Evolutionary conservation across 352 stramenopile genomes (phyloP).

Genomic region (Phytophthora litchii): DNA sequence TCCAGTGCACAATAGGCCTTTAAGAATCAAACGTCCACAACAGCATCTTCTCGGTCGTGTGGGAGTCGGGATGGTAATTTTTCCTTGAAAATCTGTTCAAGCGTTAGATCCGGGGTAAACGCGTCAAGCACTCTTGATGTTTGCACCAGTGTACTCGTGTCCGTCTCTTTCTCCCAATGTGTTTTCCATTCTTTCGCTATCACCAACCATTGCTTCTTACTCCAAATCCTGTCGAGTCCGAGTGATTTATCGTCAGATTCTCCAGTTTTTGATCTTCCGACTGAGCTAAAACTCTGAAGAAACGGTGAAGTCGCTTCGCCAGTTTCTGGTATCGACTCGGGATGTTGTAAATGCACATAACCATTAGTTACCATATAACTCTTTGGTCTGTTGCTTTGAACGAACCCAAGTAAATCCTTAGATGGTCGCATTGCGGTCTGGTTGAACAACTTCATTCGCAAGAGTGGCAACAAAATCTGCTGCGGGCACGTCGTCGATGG

Average conservation of each 20-base stretch:
- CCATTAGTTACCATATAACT: not conserved
- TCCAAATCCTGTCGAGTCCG: constrained; percentile 40
- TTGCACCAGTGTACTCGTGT: constrained; percentile 38
- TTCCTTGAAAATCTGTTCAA: constrained; percentile 80
- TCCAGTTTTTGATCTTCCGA: constrained; percentile 13
- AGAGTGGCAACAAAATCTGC: constrained; percentile 46
- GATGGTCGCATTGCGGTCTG: constrained; percentile 45
- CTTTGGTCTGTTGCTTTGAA: constrained; percentile 39
- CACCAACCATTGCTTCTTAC: constrained; percentile 49
- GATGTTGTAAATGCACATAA: constrained; percentile 4
- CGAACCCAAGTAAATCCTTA: constrained; percentile 50
- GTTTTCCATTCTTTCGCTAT: constrained; percentile 53
- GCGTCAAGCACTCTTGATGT: constrained; percentile 38
- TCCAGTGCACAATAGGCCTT: not conserved
- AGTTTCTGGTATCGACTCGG: constrained; percentile 19
- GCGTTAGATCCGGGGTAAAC: constrained; percentile 42
- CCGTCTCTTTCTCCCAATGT: constrained; percentile 54
- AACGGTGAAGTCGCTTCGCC: constrained; percentile 18
- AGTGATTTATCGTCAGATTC: constrained; percentile 22
- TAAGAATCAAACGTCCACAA: constrained; percentile 63
- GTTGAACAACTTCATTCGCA: constrained; percentile 57
- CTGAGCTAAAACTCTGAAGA: constrained; percentile 17
- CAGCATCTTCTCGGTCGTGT: constrained; percentile 70
- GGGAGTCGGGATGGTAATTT: constrained; percentile 70
- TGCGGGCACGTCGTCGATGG: constrained; percentile 39